Evolutionary conservation across 805 yeast species (phyloP).

Genomic region (Yarrowia hollandica): DNA sequence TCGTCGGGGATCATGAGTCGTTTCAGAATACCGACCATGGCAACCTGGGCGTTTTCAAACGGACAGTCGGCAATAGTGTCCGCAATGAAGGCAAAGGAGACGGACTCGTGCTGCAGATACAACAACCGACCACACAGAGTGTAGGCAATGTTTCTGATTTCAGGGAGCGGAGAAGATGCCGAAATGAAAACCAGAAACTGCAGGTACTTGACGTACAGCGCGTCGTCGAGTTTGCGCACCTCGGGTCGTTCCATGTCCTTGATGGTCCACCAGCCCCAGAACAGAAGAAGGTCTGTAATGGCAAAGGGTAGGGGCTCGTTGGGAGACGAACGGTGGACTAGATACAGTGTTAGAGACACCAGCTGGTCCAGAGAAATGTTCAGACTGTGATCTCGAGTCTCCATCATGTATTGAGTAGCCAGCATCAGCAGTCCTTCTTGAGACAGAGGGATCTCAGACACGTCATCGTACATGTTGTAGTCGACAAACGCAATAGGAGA

Average conservation of each 20-base stretch:
- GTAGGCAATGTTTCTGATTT: slow-evolving; percentile 49
- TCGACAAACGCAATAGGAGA: slow-evolving; percentile 15
- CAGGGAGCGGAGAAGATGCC: slow-evolving; percentile 44
- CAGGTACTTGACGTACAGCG: slow-evolving; percentile 44
- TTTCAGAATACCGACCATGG: slow-evolving; percentile 65
- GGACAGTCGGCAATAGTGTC: slow-evolving; percentile 71
- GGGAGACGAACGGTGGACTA: slow-evolving; percentile 27
- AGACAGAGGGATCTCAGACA: slow-evolving; percentile 33
- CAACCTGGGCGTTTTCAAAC: slow-evolving; percentile 57
- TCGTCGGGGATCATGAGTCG: slow-evolving; percentile 24
- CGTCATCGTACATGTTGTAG: slow-evolving; percentile 14
- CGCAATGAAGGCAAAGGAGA: slow-evolving; percentile 58
- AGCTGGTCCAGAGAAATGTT: slow-evolving; percentile 13
- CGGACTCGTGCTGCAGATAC: slow-evolving; percentile 55
- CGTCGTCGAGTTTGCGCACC: slow-evolving; percentile 40
- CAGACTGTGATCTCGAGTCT: slow-evolving; percentile 31
- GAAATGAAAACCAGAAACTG: slow-evolving; percentile 47
- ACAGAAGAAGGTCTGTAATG: slow-evolving; percentile 40
- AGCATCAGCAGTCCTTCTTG: slow-evolving; percentile 41
- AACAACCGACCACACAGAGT: slow-evolving; percentile 66
- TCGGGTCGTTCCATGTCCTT: slow-evolving; percentile 34
- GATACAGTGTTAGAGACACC: background rate
- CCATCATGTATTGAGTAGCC: slow-evolving; percentile 40
- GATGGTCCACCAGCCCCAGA: slow-evolving; percentile 42
- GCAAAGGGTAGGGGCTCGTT: slow-evolving; percentile 39